Percentiles rank a stretch among this genome's conserved stretches.
These are phyloP conservation scores for Candida nemodendra DNA, from an alignment of 805 yeast species.

Conservation along the genomic window DNA sequence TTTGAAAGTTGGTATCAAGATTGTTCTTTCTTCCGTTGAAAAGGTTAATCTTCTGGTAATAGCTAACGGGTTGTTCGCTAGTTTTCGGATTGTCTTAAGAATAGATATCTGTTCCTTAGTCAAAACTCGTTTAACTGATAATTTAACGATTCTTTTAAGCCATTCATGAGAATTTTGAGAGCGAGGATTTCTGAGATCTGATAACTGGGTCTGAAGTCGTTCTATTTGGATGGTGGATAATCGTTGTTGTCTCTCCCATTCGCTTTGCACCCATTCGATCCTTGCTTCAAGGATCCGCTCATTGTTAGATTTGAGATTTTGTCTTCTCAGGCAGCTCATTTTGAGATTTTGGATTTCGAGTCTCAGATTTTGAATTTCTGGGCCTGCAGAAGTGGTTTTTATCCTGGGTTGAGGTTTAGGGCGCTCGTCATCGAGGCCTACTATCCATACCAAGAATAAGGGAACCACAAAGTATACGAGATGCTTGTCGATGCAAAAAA, in stretches of 20 bases:
- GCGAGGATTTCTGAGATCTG: background rate
- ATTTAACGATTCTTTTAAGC: background rate
- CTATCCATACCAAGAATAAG: slow-evolving; percentile 12
- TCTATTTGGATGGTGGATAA: slow-evolving; percentile 3
- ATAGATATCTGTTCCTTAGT: background rate
- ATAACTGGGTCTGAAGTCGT: background rate
- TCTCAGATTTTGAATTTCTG: slow-evolving; percentile 11
- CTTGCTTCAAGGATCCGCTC: slow-evolving; percentile 11
- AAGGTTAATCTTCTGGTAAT: too few relatives aligned
- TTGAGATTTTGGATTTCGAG: slow-evolving; percentile 11
- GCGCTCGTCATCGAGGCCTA: slow-evolving; percentile 8
- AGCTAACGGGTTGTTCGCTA: too few relatives aligned
- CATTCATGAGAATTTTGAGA: background rate
- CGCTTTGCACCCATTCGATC: slow-evolving; percentile 9
- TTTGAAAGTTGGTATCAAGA: too few relatives aligned
- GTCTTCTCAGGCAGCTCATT: slow-evolving; percentile 9
- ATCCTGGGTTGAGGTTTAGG: background rate
- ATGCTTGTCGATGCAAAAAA: slow-evolving; percentile 13
- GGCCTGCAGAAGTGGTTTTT: slow-evolving; percentile 4
- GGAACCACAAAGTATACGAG: slow-evolving; percentile 13
- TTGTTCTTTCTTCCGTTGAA: too few relatives aligned
- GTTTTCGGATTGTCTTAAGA: too few relatives aligned
- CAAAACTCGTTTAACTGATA: background rate
- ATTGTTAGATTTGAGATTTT: slow-evolving; percentile 7
- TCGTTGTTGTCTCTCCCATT: slow-evolving; percentile 5